Base-by-base conservation (phyloP, 2,329 filamentous ascomycete genomes). In the Neocucurbitaria cava region DNA sequence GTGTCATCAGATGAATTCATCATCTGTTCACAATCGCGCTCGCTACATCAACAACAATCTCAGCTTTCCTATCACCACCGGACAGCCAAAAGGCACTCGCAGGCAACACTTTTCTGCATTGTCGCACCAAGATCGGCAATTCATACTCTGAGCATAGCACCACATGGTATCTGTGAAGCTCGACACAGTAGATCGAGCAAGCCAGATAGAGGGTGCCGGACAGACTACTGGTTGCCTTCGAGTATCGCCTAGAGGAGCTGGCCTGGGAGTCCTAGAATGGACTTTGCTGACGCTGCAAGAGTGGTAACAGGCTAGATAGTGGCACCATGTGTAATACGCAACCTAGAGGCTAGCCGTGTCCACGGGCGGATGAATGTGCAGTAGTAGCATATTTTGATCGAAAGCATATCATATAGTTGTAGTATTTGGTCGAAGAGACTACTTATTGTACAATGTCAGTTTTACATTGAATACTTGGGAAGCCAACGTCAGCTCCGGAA, bases 401-500 rank as follows among this genome's bases (percentile, higher is more conserved):
- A 35, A 35, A 17, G 31, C 15, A 15, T 26, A 28, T 26, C 35
- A 6, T 31, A 38, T 24, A 21, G 20, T 21, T n/a, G 17, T 18
- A 17, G 21, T 35, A 31, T 30, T 4, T 18, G 5, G n/a, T 17
- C 20, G 35, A 35, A 35, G 13, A 35, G 5, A 15, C 36, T 21
- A 24, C 20, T n/a, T 9, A 54, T 55, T 42, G 46, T 49, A 31
- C 49, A 49, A 44, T 58, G 54, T 59, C 55, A 61, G 31, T n/a
- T 35, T 9, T 35, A 35, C 31, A 35, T 13, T n/a, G 31, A 8
- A 8, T 35, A 35, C n/a, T 35, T 31, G 31, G 31, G 3, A 6
- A 35, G 13, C 31, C 13, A 35, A 17, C 11, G 31, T 15, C 31
- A 8, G 31, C 31, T 35, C 31, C 13, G 3, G 11, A n/a, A 17